Conservation (phyloP, 2,329 filamentous ascomycete genomes). For the Thyridium curvatum region DNA sequence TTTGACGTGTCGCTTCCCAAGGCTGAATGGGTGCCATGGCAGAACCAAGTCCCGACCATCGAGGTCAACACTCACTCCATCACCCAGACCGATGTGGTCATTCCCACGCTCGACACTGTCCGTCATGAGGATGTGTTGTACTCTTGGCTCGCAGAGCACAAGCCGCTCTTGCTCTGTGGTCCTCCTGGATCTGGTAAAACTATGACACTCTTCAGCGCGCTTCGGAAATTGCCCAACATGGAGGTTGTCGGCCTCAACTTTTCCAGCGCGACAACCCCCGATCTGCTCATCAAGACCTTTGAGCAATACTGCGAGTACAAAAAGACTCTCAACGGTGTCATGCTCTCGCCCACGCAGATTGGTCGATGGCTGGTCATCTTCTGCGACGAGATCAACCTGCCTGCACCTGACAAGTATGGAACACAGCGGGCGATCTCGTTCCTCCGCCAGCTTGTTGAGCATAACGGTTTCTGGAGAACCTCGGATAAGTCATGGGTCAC, state of each 20-base stretch:
- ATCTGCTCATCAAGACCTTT: constrained; percentile 97
- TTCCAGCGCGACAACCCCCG: constrained; percentile 95
- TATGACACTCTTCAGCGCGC: constrained; percentile 97
- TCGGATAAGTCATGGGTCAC: constrained; percentile 97
- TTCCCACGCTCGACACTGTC: constrained; percentile 94
- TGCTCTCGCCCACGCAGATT: constrained; percentile 93
- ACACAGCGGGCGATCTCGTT: constrained; percentile 98
- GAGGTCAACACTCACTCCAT: constrained; percentile 98
- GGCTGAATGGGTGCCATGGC: constrained; percentile 88
- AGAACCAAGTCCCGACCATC: constrained; percentile 85
- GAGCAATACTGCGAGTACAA: constrained; percentile 99
- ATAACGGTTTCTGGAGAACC: constrained; percentile 98
- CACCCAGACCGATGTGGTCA: constrained; percentile 96
- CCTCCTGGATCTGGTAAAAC: constrained; percentile 98
- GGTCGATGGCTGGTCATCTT: constrained; percentile 97
- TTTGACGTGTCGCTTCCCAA: constrained; percentile 85
- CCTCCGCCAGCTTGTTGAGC: constrained; percentile 92
- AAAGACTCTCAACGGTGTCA: constrained; percentile 93
- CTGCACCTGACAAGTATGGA: constrained; percentile 93
- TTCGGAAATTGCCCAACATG: constrained; percentile 97
- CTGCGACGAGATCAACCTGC: constrained; percentile 99
- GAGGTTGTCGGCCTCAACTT: constrained; percentile 99
- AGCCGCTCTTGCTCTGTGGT: constrained; percentile 91
- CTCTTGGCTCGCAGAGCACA: constrained; percentile 98
- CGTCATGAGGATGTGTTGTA: constrained; percentile 99